phyloP scores from a whole-genome alignment of 2,329 filamentous ascomycete species.

The Chaetomiaceae sp. region DNA sequence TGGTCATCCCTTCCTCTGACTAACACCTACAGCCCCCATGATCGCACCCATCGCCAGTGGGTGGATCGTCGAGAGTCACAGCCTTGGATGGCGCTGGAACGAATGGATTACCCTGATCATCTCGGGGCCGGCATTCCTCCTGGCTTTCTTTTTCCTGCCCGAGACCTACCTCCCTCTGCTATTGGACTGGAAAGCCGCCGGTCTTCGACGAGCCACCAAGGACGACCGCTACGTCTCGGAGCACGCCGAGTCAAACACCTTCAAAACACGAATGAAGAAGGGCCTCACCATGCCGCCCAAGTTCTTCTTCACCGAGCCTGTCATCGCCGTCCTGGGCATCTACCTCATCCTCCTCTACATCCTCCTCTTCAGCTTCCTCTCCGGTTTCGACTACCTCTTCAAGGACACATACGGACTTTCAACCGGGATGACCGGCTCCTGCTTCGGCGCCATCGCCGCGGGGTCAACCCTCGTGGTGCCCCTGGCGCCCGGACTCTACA shows the following conservation, averaged over 20 bases:
- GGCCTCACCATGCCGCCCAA: constrained; percentile 40
- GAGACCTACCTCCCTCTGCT: constrained; percentile 48
- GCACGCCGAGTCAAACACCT: constrained; percentile 38
- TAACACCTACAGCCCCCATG: constrained; percentile 30
- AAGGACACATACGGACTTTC: constrained; percentile 43
- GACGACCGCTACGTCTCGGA: constrained; percentile 45
- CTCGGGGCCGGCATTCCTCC: constrained; percentile 30
- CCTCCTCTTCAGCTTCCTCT: constrained; percentile 43
- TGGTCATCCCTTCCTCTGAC: background rate
- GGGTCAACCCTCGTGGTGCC: constrained; percentile 37
- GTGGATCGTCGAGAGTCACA: constrained; percentile 36
- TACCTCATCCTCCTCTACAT: constrained; percentile 46
- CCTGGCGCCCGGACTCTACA: constrained; percentile 43
- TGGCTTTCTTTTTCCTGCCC: constrained; percentile 41
- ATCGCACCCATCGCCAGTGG: constrained; percentile 42
- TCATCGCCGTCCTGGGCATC: constrained; percentile 42
- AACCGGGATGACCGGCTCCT: constrained; percentile 41
- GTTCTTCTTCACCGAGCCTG: constrained; percentile 41
- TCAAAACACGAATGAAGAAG: constrained; percentile 33
- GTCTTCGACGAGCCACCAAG: constrained; percentile 37
- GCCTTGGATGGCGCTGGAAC: constrained; percentile 43
- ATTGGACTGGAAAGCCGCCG: constrained; percentile 41
- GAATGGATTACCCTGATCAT: constrained; percentile 42
- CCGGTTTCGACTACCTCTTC: constrained; percentile 50
- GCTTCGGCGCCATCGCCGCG: constrained; percentile 42